phyloP scores from a whole-genome alignment of 129 eudicot genomes.

The Silybum marianum region DNA sequence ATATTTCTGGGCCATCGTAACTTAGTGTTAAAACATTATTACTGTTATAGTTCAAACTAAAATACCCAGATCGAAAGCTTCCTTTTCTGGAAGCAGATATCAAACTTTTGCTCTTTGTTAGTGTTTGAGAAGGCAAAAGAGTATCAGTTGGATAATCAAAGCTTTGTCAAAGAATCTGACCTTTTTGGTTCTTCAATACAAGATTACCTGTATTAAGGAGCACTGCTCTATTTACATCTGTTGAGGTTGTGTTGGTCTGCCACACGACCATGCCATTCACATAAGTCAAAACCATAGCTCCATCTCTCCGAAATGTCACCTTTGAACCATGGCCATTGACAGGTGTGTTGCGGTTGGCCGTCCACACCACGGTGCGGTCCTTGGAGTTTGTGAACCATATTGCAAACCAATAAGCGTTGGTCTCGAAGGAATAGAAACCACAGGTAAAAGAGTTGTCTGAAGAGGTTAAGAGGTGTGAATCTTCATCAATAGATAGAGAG shows the following conservation, averaged over 20 bases:
- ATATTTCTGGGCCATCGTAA: conserved; percentile 42
- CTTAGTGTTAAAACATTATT: conserved; percentile 41
- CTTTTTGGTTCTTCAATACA: neutral
- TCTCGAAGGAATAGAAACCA: conserved; percentile 42
- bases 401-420: conserved; percentile 50
- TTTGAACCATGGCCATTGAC: conserved; percentile 48
- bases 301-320: conserved; percentile 33
- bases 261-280: conserved; percentile 42
- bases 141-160: neutral
- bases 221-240: conserved; percentile 35
- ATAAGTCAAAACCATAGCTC: conserved; percentile 44
- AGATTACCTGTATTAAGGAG: conserved; percentile 41
- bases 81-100: conserved; percentile 17
- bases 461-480: conserved; percentile 33
- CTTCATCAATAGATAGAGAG: conserved; percentile 34
- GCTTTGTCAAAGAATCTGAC: neutral
- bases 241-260: conserved; percentile 43
- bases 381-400: conserved; percentile 59
- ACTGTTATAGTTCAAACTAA: conserved; percentile 36
- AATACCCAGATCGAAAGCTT: conserved; percentile 40
- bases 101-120: neutral
- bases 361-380: conserved; percentile 52
- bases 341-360: conserved; percentile 50
- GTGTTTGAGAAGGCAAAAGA: conserved; percentile 6
- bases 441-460: conserved; percentile 40